These are phyloP conservation scores for Pestalotiopsis sp. DNA, from an alignment of 2,329 filamentous ascomycete genomes.

Conservation along the genomic window DNA sequence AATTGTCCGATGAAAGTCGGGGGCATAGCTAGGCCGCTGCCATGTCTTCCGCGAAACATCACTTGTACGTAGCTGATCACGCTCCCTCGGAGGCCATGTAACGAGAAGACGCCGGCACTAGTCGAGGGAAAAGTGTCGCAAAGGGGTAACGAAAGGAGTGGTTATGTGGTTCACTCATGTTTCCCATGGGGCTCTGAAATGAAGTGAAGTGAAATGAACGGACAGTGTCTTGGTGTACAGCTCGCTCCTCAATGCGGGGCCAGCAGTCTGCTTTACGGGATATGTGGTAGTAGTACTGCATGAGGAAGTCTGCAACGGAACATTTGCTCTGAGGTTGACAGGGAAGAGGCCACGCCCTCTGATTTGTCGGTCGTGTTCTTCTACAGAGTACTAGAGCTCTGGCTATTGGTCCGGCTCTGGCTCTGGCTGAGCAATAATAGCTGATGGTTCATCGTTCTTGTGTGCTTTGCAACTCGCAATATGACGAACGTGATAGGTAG, in stretches of 20 bases:
- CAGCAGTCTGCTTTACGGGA: not conserved
- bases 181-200: not conserved
- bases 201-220: not conserved
- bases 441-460: not conserved
- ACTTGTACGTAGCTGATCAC: not conserved
- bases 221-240: not conserved
- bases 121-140: not conserved
- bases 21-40: not conserved
- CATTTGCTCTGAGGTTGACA: not conserved
- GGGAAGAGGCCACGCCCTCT: not conserved
- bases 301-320: constrained; percentile 2
- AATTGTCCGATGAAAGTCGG: not conserved
- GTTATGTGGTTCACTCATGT: not conserved
- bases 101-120: not conserved
- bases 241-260: not conserved
- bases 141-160: not conserved
- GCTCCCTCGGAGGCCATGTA: not conserved
- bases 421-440: not conserved
- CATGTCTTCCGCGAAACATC: not conserved
- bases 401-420: not conserved
- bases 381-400: no score
- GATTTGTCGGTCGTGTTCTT: not conserved
- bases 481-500: not conserved
- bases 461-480: not conserved
- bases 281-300: not conserved